Percentiles rank a stretch among this genome's conserved stretches.
These are phyloP conservation scores for Acer saccharum DNA, from an alignment of 345 rosid species.

Conservation along the genomic window DNA sequence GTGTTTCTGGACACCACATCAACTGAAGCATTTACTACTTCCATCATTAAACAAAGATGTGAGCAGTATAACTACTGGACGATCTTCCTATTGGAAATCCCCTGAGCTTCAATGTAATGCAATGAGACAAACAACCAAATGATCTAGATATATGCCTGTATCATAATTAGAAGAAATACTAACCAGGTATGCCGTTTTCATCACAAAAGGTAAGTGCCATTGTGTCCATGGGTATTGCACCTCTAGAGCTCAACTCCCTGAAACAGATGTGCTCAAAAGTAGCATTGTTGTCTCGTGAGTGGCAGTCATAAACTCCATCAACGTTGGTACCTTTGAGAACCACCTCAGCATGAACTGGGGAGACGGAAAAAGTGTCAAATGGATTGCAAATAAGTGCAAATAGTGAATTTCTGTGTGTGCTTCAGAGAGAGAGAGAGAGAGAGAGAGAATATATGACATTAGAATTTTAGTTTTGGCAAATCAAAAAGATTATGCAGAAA, in stretches of 20 bases:
- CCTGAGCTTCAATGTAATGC: background rate
- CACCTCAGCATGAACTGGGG: slow-evolving; percentile 80
- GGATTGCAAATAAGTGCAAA: background rate
- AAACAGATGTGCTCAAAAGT: slow-evolving; percentile 71
- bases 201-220: slow-evolving; percentile 85
- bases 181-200: slow-evolving; percentile 89
- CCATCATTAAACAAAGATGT: too few species aligned
- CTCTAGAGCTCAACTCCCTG: slow-evolving; percentile 67
- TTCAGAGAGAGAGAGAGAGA: slow-evolving; percentile 1
- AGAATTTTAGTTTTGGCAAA: background rate
- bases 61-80: too few species aligned
- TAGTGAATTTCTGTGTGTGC: background rate
- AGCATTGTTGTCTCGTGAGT: slow-evolving; percentile 58
- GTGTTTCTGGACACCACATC: too few species aligned
- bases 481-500: background rate
- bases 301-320: slow-evolving; percentile 74
- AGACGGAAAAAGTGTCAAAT: slow-evolving; percentile 8
- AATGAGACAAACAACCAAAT: background rate
- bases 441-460: background rate
- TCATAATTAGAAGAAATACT: slow-evolving; percentile 15
- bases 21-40: too few species aligned
- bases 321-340: slow-evolving; percentile 84
- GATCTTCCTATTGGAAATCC: too few species aligned
- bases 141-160: background rate
- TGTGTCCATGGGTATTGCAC: slow-evolving; percentile 71